Base-by-base conservation (phyloP, 768 basidiomycete genomes). In the Ramaria sp. region DNA sequence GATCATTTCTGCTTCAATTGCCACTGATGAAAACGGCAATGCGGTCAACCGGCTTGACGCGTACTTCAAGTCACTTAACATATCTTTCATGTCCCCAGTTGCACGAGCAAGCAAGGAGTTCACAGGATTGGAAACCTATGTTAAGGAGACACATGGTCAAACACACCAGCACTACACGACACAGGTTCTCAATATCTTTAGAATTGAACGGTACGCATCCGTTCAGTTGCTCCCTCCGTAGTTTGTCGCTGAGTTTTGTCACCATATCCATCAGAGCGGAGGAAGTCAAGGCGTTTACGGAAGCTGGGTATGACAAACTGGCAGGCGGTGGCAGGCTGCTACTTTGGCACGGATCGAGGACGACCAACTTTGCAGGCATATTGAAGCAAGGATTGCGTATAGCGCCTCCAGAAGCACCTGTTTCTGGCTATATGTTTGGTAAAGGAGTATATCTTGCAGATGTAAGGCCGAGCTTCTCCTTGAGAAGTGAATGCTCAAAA, bases 371-470 rank as follows among this genome's bases (percentile, higher is more conserved):
- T 65, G 80, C 79, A 45, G 79, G 79, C 68, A 83, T 83, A 51
- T 67, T 83, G 39, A 77, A 75, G 65, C 81, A 84, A 65, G 82
- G 82, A 20, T 61, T 84, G 59, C 75, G 81, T 9, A 83, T 84
- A 59, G 82, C 82, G 5, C 82, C 82, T 38, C 82, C 82, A 9
- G 82, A 84, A 72, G 78, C 78, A 7, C 78, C 77, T 54, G 75
- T 76, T 24, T 76, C 46, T 66, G 71, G 72, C 1, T 81, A 80
- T 63, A 83, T 82, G 82, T 83, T 83, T 63, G 82, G 82, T 53
- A 82, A 83, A 66, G 82, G 80, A 45, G 78, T 81, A 37, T 82
- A 83, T 65, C 81, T 83, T 54, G 81, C 81, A 4, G 81, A 82
- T 67, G 79, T 80, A 59, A 49, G 33, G 63, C 43, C 42, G 10